Evolutionary conservation across 2,329 filamentous ascomycete genomes (phyloP), one percentile per base, ranked within the genome.

Genomic region (Scleromitrula shiraiana): DNA sequence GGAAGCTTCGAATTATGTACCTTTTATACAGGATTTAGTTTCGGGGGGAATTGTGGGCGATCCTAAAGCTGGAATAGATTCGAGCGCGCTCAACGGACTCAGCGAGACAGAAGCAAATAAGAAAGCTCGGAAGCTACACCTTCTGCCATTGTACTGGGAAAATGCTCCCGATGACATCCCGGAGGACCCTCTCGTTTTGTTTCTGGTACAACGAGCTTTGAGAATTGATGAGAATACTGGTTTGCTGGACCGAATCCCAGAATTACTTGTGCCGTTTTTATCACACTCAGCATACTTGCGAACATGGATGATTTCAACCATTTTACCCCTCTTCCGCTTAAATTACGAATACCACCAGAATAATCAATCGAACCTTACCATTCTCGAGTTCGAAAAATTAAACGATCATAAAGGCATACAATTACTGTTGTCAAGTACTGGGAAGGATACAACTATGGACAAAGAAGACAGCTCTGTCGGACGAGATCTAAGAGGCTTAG

Each of bases 151-250:
- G 17, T 60, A 65, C 33, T 72, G 72, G 57, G 64, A 73, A 4
- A 67, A 74, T 36, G 71, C 71, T 10, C 70, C 73, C 9, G 58
- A 61, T 10, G 69, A 76, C 47, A 67, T 69, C 12, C 67, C 72
- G 2, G 62, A 74, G 9, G 82, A 88, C 52, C 60, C 70, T 1
- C 62, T 87, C 7, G 74, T 74, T 6, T 67, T 73, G 2, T 91
- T 90, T 61, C 65, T 91, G 5, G 72, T 87, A 41, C 77, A 80
- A 53, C 76, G 85, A 50, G 75, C 83, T 5, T 76, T 83, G 58
- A 75, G 75, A 30, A 80, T 91, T 53, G 85, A 90, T 60, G 68
- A 78, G 44, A 77, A 85, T 62, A 82, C 84, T 1, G 85, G 86
- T n/a, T 67, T 88, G 51, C 69, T 90, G 17, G 71, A 74, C n/a